Evolutionary conservation across 768 basidiomycete genomes (phyloP).

Genomic region (Pleurotus cornucopiae): DNA sequence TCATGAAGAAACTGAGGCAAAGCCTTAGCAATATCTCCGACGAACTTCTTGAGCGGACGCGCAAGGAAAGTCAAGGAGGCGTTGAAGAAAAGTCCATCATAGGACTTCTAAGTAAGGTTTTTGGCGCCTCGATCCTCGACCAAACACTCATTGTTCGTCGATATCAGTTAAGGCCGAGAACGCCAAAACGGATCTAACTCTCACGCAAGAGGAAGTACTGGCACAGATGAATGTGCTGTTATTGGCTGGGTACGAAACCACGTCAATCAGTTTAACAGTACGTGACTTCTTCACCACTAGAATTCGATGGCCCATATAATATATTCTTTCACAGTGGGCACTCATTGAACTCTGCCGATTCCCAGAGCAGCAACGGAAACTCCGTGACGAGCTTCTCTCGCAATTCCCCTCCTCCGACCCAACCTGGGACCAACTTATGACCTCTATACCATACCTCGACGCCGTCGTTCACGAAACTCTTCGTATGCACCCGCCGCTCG

Average conservation of each 20-base stretch:
- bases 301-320: background rate
- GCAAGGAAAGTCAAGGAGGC: slow-evolving; percentile 25
- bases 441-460: slow-evolving; percentile 51
- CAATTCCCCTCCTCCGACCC: slow-evolving; percentile 40
- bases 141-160: background rate
- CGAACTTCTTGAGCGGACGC: slow-evolving; percentile 30
- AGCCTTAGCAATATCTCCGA: slow-evolving; percentile 36
- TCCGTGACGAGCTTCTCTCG: slow-evolving; percentile 43
- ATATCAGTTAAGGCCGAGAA: slow-evolving; percentile 31
- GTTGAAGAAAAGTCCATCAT: slow-evolving; percentile 36
- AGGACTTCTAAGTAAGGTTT: slow-evolving; percentile 27
- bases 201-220: slow-evolving; percentile 32
- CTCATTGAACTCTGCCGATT: slow-evolving; percentile 49
- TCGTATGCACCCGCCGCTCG: slow-evolving; percentile 38
- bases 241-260: slow-evolving; percentile 51
- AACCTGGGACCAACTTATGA: slow-evolving; percentile 48
- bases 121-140: background rate
- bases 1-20: slow-evolving; percentile 24
- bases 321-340: slow-evolving; percentile 39
- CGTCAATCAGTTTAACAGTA: slow-evolving; percentile 39
- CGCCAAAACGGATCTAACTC: slow-evolving; percentile 15
- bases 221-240: slow-evolving; percentile 36
- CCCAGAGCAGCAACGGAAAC: slow-evolving; percentile 38
- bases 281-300: background rate
- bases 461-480: slow-evolving; percentile 43